These are phyloP conservation scores for Hevea brasiliensis DNA, from an alignment of 345 rosid species.

Conservation along the genomic window DNA sequence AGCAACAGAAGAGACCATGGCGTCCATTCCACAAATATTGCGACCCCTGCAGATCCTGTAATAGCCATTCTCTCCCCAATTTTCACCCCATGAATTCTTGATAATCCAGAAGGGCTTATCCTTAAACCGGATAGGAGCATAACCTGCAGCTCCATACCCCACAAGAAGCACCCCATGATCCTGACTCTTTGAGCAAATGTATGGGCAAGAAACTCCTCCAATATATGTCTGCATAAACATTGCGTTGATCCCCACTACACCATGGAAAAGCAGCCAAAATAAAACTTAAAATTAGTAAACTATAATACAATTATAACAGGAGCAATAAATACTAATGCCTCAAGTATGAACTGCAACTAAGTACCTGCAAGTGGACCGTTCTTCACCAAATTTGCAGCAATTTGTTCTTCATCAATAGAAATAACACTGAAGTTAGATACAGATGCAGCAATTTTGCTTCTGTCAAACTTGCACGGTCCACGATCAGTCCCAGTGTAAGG, in stretches of 20 bases:
- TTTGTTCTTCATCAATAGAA: conserved; percentile 80
- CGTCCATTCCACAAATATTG: conserved; percentile 83
- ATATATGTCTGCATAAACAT: conserved; percentile 89
- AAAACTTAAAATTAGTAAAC: neutral
- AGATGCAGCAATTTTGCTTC: conserved; percentile 70
- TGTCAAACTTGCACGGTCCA: conserved; percentile 67
- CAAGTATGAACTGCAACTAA: neutral
- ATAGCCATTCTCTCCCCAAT: conserved; percentile 86
- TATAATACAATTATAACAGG: neutral
- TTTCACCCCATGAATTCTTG: conserved; percentile 90
- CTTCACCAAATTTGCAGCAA: conserved; percentile 85
- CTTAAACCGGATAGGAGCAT: conserved; percentile 75
- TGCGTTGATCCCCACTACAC: conserved; percentile 83
- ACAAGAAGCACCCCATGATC: conserved; percentile 90
- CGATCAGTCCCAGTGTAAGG: conserved; percentile 77
- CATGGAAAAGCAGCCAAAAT: conserved; percentile 5
- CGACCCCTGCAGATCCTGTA: conserved; percentile 84
- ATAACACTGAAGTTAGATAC: conserved; percentile 88
- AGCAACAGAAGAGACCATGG: conserved; percentile 83
- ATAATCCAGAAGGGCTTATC: conserved; percentile 89
- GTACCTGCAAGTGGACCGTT: conserved; percentile 92
- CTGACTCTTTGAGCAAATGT: conserved; percentile 69
- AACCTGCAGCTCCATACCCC: conserved; percentile 80
- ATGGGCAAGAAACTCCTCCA: conserved; percentile 91
- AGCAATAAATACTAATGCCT: neutral